Evolutionary conservation across 2,329 filamentous ascomycete species (phyloP), one percentile per base, ranked within the genome.

Genomic region (Ascosphaera pollenicola): DNA sequence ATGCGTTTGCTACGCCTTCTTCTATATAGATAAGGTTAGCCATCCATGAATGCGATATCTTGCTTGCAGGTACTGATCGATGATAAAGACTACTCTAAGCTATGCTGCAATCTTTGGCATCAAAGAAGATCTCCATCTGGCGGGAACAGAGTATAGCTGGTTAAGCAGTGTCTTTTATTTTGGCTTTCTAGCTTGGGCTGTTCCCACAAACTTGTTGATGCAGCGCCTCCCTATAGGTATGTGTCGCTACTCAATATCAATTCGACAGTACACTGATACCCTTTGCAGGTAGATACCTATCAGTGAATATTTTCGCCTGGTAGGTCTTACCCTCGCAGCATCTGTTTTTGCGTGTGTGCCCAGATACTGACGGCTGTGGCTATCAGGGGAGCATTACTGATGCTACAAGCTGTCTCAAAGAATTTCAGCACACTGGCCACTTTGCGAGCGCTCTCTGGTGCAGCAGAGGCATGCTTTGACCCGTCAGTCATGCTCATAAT

Each of bases 41-140:
- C 10, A 13, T 24, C 36, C 8, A 17, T 8, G 10, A 7, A 13
- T 28, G 7, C 24, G 24, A 13, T 13, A 28, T 28, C 24, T 28
- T 13, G 5, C 30, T 32, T 24, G 4, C 21, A 24, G 21, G 10
- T 24, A 24, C 10, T 24, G 21, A 24, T 10, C 10, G 21, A 5
- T 24, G 21, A 24, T 24, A 24, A 4, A 73, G 57, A 73, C 69
- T 0, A 72, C 66, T 0, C 53, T 73, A 21, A 70, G 65, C 1
- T 77, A 75, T 45, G 73, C 74, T 0, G 72, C 73, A 16, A 70
- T 78, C 38, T 75, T 77, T 42, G 71, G 71, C 1, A 68, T 78
- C 42, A 60, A 62, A 17, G 62, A 73, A 2, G 71, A 74, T 43
- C 59, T 76, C 7, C 45, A 64, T 11, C 58, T 77, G 1, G 56